Conservation (phyloP, 2,329 filamentous ascomycete species). For the Ceratocystis ficicola region DNA sequence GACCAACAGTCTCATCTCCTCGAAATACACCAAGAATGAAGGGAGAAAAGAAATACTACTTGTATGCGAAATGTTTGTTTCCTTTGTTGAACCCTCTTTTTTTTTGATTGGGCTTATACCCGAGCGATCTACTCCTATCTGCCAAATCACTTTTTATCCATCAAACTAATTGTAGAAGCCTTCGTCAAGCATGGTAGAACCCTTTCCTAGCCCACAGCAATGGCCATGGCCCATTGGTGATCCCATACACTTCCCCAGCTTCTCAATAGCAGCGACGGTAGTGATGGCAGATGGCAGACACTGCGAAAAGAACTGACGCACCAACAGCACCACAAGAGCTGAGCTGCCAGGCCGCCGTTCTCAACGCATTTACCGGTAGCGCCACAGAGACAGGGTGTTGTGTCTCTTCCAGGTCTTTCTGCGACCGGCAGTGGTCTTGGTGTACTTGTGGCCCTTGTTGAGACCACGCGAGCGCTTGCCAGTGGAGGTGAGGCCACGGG, state of each 20-base stretch:
- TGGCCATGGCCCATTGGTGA: slow-evolving; percentile 21
- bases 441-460: slow-evolving; percentile 98
- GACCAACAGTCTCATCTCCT: background rate
- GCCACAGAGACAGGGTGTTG: slow-evolving; percentile 98
- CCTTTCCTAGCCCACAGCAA: slow-evolving; percentile 22
- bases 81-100: slow-evolving; percentile 11
- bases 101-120: background rate
- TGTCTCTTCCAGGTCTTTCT: slow-evolving; percentile 99
- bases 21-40: background rate
- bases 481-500: slow-evolving; percentile 90
- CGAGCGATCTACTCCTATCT: slow-evolving; percentile 11
- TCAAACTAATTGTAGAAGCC: slow-evolving; percentile 16
- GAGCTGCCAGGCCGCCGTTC: slow-evolving; percentile 9
- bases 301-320: slow-evolving; percentile 20
- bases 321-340: slow-evolving; percentile 13
- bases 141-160: slow-evolving; percentile 9
- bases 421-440: slow-evolving; percentile 92
- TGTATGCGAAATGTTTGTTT: slow-evolving; percentile 9
- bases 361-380: slow-evolving; percentile 63
- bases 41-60: background rate
- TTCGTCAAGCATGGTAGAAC: slow-evolving; percentile 21
- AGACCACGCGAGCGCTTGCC: slow-evolving; percentile 99
- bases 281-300: slow-evolving; percentile 17
- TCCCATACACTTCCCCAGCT: slow-evolving; percentile 21
- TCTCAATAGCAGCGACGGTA: slow-evolving; percentile 20